A percentile compares a stretch with the other conserved stretches of the same genome.
phyloP scores from a whole-genome alignment of 345 rosid species.

The Populus tremula region DNA sequence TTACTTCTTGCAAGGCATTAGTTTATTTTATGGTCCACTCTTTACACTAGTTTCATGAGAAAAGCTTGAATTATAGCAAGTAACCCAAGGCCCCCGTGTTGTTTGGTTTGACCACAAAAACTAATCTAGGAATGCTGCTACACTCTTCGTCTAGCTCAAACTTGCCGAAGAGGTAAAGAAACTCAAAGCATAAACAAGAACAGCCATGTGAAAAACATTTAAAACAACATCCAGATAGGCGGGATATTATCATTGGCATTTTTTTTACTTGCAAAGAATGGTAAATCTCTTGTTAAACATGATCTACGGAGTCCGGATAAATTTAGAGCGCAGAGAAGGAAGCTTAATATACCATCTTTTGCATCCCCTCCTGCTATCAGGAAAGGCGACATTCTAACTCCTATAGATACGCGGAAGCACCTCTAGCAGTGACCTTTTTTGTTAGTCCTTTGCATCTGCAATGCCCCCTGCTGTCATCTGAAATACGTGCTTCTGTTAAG shows the following conservation, averaged over 20 bases:
- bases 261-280: too few species aligned
- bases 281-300: not conserved
- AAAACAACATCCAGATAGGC: not conserved
- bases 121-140: not conserved
- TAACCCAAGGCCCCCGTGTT: not conserved
- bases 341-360: not conserved
- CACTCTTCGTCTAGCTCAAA: not conserved
- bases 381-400: not conserved
- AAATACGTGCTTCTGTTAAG: constrained; percentile 59
- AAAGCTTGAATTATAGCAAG: not conserved
- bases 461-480: constrained; percentile 87
- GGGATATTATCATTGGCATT: not conserved
- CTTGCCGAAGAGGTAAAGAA: not conserved
- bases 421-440: not conserved
- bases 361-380: not conserved
- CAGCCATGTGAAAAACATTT: not conserved
- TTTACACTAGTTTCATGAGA: not conserved
- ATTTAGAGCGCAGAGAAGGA: not conserved
- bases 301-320: not conserved
- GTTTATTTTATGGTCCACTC: not conserved
- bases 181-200: not conserved
- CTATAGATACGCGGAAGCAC: not conserved
- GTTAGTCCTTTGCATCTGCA: constrained; percentile 78
- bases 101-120: not conserved
- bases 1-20: too few species aligned